Conservation (phyloP, 257 asterid species). For the Fraxinus americana region DNA sequence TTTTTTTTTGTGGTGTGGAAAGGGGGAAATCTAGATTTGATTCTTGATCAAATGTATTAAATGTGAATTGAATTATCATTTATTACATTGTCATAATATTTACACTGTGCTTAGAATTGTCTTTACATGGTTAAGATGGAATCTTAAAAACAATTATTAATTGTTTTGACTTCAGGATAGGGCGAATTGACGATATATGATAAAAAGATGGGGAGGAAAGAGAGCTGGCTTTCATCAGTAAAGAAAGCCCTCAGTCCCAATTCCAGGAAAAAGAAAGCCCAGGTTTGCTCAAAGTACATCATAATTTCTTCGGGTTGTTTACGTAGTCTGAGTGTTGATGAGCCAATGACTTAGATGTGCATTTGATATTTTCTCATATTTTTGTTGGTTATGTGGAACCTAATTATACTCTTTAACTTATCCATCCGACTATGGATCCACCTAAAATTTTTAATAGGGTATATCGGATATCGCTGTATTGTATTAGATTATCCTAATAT, state of each 20-base stretch:
- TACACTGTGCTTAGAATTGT: not conserved
- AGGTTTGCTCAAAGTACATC: conserved; percentile 38
- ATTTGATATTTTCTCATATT: not conserved
- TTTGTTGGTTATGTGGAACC: not conserved
- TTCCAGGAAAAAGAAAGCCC: conserved; percentile 52
- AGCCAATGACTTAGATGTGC: not conserved
- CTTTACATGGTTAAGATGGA: conserved; percentile 3
- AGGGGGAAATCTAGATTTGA: conserved; percentile 1
- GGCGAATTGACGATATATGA: conserved; percentile 45
- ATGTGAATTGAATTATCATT: not conserved
- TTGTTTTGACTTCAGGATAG: conserved; percentile 24
- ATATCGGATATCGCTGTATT: not conserved
- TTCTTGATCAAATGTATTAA: conserved; percentile 4
- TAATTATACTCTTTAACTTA: not conserved
- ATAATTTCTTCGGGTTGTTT: conserved; percentile 6
- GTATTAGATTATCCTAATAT: not conserved
- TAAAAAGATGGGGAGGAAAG: conserved; percentile 75
- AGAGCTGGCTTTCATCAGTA: conserved; percentile 87
- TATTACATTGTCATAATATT: conserved; percentile 9
- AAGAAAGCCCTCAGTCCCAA: conserved; percentile 85
- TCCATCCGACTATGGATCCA: not conserved
- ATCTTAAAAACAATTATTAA: conserved; percentile 1
- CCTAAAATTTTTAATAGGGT: not conserved
- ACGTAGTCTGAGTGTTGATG: not conserved
- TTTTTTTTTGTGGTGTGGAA: not conserved